These are phyloP conservation scores for Thermochaetoides thermophila DNA, from an alignment of 495 filamentous ascomycete genomes.

Conservation along the genomic window DNA sequence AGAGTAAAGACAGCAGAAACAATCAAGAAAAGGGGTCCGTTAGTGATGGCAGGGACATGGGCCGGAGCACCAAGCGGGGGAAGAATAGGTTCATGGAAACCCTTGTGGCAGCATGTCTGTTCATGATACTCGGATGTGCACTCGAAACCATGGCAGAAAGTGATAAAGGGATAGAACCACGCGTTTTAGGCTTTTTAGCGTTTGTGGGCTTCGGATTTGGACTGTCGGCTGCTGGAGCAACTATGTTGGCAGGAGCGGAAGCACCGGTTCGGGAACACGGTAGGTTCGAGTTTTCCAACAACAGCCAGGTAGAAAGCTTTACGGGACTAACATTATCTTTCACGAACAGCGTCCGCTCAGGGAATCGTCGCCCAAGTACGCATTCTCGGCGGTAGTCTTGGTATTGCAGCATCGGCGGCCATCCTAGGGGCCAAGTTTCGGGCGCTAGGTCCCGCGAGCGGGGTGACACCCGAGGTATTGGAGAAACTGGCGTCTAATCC, in stretches of 20 bases:
- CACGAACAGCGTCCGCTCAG: constrained; percentile 33
- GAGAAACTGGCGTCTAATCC: constrained; percentile 7
- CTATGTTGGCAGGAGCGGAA: constrained; percentile 20
- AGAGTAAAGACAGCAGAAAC: too few relatives aligned
- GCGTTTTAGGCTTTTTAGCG: constrained; percentile 27
- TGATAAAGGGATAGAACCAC: constrained; percentile 16
- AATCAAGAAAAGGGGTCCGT: too few relatives aligned
- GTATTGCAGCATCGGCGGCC: constrained; percentile 34
- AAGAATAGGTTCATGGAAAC: constrained; percentile 22
- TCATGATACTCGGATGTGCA: constrained; percentile 27
- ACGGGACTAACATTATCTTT: not conserved
- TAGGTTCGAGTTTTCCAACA: too few relatives aligned
- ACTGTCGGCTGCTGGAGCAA: constrained; percentile 22
- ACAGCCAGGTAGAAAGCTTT: too few relatives aligned
- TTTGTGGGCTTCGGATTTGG: constrained; percentile 35
- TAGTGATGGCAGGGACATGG: too few relatives aligned
- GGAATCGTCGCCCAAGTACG: constrained; percentile 37
- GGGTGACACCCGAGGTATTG: constrained; percentile 12
- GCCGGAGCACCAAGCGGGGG: too few relatives aligned
- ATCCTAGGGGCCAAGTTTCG: constrained; percentile 22
- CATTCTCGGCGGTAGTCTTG: constrained; percentile 37
- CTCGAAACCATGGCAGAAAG: constrained; percentile 19
- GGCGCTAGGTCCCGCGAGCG: constrained; percentile 6
- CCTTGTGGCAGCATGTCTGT: constrained; percentile 15
- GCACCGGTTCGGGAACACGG: constrained; percentile 25